Evolutionary conservation across 2,329 filamentous ascomycete genomes (phyloP), one percentile per base, ranked within the genome.

Genomic region (Alternaria alternata): DNA sequence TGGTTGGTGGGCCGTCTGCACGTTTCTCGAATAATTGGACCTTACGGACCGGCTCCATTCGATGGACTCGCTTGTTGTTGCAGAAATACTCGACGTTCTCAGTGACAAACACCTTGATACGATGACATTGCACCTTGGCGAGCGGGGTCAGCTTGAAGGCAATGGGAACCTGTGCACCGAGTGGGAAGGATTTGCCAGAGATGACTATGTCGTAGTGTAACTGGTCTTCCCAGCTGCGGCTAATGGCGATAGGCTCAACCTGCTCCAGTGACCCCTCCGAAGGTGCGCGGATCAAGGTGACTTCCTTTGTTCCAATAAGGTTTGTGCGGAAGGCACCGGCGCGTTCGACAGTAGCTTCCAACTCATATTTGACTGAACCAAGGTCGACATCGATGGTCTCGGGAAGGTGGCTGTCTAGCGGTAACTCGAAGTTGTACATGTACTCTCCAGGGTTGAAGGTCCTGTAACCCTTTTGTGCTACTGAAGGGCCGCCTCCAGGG

Each of bases 191-290:
- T 83, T 97, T 97, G 55, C 94, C 94, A 1, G 93, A 97, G 55
- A 97, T 96, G 75, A 97, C 90, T 68, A 97, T 97, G 72, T 97
- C 94, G 80, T 97, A 97, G 73, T 96, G 93, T 32, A 97, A 83
- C 73, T 97, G 94, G 68, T 97, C 93, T 75, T 97, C 94, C 94
- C 94, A 97, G 63, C 92, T 93, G 20, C 94, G 86, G 65, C 91
- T 94, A 72, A 97, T 97, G 11, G 93, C 94, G 70, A 97, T 97
- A 3, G 94, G 94, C 75, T 97, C 94, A 26, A 93, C 90, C 78
- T 93, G 93, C 78, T 97, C 94, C 24, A 97, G 83, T 0, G 93
- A 97, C 46, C 93, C 87, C 78, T 96, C 93, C 49, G 94, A 88
- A 0, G 94, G 94, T 4, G 95, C 89, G 44, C 94, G 89, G 54